Evolutionary conservation across 306 rosid genomes (phyloP).

Genomic region (Inga laurina): DNA sequence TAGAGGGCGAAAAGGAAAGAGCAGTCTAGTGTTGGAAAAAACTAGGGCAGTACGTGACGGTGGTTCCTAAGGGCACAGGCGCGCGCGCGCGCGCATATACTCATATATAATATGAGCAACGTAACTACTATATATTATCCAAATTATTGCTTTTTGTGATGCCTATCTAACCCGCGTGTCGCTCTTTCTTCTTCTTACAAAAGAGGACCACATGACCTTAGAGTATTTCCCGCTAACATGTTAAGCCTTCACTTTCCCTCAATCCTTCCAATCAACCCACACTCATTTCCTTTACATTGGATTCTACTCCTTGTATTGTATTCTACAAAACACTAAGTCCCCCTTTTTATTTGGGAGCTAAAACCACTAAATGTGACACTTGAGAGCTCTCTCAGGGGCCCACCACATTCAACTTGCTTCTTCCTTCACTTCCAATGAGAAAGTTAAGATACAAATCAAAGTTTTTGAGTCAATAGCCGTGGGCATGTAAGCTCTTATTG

Average conservation of each 20-base stretch:
- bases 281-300: neutral
- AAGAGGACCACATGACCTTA: slow-evolving; percentile 41
- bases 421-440: neutral
- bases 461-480: too few relatives aligned
- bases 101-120: neutral
- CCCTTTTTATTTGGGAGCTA: neutral
- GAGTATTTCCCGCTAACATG: slow-evolving; percentile 24
- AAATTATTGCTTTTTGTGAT: slow-evolving; percentile 43
- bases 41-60: slow-evolving; percentile 41
- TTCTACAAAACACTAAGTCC: neutral
- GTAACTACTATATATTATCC: slow-evolving; percentile 19
- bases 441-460: too few relatives aligned
- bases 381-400: neutral
- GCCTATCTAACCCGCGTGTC: slow-evolving; percentile 38
- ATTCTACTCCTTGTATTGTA: neutral
- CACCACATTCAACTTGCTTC: neutral
- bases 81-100: neutral
- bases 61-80: slow-evolving; percentile 49
- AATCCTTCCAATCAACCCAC: slow-evolving; percentile 4
- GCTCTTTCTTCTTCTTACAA: neutral
- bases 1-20: slow-evolving; percentile 28
- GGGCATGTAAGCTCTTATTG: too few relatives aligned
- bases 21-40: slow-evolving; percentile 8
- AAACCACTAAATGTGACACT: neutral
- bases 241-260: neutral